phyloP scores from a whole-genome alignment of 2,329 filamentous ascomycete genomes.

The Penicillium hesseltinei region DNA sequence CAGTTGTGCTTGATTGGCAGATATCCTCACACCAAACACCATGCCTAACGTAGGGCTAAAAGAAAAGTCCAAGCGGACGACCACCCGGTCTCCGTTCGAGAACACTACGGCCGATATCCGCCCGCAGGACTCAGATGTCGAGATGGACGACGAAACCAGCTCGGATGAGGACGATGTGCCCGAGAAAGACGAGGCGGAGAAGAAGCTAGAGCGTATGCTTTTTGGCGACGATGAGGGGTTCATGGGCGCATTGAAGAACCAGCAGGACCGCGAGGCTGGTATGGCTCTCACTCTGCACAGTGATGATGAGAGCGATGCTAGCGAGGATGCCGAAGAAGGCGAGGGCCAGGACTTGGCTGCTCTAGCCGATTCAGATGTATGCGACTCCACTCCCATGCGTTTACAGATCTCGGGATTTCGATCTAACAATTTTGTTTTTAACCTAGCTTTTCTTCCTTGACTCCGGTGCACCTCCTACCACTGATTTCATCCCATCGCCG shows the following conservation, averaged over 20 bases:
- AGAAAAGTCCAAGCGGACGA: slow-evolving; percentile 29
- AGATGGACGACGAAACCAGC: slow-evolving; percentile 28
- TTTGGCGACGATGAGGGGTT: slow-evolving; percentile 87
- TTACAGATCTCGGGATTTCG: not conserved
- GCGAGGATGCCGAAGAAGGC: slow-evolving; percentile 32
- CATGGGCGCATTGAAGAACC: slow-evolving; percentile 66
- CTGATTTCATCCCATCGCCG: slow-evolving; percentile 31
- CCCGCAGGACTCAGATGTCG: slow-evolving; percentile 24
- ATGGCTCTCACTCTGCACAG: slow-evolving; percentile 38
- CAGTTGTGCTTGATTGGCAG: not conserved
- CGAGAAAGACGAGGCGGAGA: slow-evolving; percentile 78
- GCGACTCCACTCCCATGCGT: slow-evolving; percentile 20
- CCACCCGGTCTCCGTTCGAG: slow-evolving; percentile 26
- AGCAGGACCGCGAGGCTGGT: slow-evolving; percentile 45
- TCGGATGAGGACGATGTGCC: slow-evolving; percentile 33
- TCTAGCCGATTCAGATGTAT: slow-evolving; percentile 70
- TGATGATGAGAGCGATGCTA: slow-evolving; percentile 28
- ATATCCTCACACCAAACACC: slow-evolving; percentile 1
- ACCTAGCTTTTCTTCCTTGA: slow-evolving; percentile 76
- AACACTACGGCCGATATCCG: slow-evolving; percentile 15
- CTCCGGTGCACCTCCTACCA: slow-evolving; percentile 51
- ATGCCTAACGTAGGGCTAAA: slow-evolving; percentile 33
- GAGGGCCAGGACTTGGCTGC: slow-evolving; percentile 57
- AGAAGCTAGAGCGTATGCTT: slow-evolving; percentile 81
- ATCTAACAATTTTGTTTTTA: slow-evolving; percentile 5